phyloP scores from a whole-genome alignment of 2,329 filamentous ascomycete species.

The Colletotrichum tropicale region DNA sequence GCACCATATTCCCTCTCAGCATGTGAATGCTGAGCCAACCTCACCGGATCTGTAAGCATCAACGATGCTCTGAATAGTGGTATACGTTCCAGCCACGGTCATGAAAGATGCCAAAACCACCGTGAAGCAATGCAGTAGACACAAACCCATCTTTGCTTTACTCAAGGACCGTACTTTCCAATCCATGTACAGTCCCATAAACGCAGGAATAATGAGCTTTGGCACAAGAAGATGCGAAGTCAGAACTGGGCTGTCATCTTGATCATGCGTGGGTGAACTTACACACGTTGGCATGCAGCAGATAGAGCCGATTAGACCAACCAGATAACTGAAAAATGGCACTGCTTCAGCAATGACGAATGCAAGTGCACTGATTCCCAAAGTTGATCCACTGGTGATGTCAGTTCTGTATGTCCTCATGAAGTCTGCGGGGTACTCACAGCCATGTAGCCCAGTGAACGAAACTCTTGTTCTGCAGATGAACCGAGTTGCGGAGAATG shows the following conservation, averaged over 20 bases:
- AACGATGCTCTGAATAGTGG: slow-evolving; percentile 28
- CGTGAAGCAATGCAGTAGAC: background rate
- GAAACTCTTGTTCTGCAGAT: slow-evolving; percentile 35
- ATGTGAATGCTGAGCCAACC: slow-evolving; percentile 4
- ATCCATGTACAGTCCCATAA: background rate
- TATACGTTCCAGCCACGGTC: slow-evolving; percentile 28
- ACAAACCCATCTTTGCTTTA: background rate
- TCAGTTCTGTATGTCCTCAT: background rate
- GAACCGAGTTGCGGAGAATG: slow-evolving; percentile 35
- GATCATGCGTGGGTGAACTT: slow-evolving; percentile 21
- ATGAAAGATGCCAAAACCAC: slow-evolving; percentile 25
- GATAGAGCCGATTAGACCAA: slow-evolving; percentile 27
- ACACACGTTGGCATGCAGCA: slow-evolving; percentile 32
- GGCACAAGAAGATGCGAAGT: background rate
- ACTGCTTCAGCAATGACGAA: slow-evolving; percentile 26
- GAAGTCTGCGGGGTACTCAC: background rate
- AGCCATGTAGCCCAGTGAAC: slow-evolving; percentile 39
- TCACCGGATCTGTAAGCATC: slow-evolving; percentile 25
- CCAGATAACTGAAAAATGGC: slow-evolving; percentile 29
- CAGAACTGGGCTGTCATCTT: slow-evolving; percentile 4
- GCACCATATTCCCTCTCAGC: background rate
- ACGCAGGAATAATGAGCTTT: background rate
- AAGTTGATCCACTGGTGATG: slow-evolving; percentile 21
- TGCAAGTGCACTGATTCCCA: slow-evolving; percentile 17
- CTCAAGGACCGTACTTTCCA: background rate